phyloP scores from a whole-genome alignment of 345 rosid species.

The Euclidium syriacum region DNA sequence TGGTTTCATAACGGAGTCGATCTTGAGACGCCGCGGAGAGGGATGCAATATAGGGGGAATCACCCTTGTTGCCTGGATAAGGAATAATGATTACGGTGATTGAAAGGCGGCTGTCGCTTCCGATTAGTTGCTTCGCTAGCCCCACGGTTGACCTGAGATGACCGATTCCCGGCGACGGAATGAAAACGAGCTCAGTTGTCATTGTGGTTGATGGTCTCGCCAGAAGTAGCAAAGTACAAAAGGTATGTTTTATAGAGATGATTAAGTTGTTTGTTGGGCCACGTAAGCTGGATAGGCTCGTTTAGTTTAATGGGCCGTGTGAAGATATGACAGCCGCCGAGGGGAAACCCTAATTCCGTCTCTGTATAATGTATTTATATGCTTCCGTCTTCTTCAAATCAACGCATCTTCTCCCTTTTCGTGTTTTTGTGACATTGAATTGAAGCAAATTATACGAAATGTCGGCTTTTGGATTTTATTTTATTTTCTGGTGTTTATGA shows the following conservation, averaged over 20 bases:
- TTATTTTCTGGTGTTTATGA: too few species aligned
- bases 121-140: conserved; percentile 37
- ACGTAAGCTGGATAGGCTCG: neutral
- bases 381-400: neutral
- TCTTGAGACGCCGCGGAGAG: conserved; percentile 2
- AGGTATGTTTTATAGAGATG: neutral
- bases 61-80: neutral
- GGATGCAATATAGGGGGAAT: neutral
- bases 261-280: neutral
- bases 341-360: conserved; percentile 6
- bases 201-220: neutral
- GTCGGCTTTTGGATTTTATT: too few species aligned
- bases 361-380: neutral
- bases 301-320: neutral
- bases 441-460: too few species aligned
- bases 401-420: neutral
- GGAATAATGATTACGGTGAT: conserved; percentile 40
- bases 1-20: conserved; percentile 21
- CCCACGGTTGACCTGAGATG: conserved; percentile 40
- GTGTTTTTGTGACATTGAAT: too few species aligned
- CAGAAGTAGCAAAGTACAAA: neutral
- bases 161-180: conserved; percentile 40
- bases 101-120: conserved; percentile 28
- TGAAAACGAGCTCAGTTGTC: conserved; percentile 44
- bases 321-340: neutral